These are phyloP conservation scores for Escallonia rubra DNA, from an alignment of 129 eudicot species.

Conservation along the genomic window DNA sequence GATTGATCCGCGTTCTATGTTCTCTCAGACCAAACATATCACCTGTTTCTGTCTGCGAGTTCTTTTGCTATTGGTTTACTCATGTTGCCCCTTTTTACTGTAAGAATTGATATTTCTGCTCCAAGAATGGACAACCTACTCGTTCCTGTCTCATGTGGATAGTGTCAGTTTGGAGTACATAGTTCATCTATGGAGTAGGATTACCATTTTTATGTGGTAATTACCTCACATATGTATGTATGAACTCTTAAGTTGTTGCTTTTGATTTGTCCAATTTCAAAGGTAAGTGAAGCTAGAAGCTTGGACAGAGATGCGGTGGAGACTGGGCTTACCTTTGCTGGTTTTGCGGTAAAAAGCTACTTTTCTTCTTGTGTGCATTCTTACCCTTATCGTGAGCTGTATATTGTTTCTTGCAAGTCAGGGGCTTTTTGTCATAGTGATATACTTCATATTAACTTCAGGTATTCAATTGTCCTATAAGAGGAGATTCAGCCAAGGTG, in stretches of 20 bases:
- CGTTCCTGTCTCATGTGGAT: too few relatives aligned
- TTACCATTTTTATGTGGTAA: too few relatives aligned
- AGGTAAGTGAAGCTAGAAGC: slow-evolving; percentile 97
- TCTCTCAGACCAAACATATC: too few relatives aligned
- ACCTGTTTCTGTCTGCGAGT: too few relatives aligned
- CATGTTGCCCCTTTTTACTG: too few relatives aligned
- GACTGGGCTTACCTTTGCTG: slow-evolving; percentile 83
- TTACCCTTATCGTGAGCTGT: not conserved
- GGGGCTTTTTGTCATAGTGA: slow-evolving; percentile 16
- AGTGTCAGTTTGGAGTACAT: too few relatives aligned
- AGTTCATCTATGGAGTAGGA: too few relatives aligned
- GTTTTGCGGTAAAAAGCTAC: slow-evolving; percentile 72
- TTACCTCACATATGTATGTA: too few relatives aligned
- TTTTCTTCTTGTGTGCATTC: not conserved
- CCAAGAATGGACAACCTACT: too few relatives aligned
- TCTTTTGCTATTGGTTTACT: too few relatives aligned
- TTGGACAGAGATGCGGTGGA: slow-evolving; percentile 87
- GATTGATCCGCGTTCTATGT: too few relatives aligned
- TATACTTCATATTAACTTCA: slow-evolving; percentile 22
- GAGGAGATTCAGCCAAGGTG: slow-evolving; percentile 85
- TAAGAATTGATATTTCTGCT: too few relatives aligned
- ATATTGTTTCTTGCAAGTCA: slow-evolving; percentile 4
- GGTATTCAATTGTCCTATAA: slow-evolving; percentile 91
- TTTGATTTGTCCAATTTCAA: slow-evolving; percentile 19
- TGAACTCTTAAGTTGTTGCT: slow-evolving; percentile 1